Percentiles rank a stretch among this genome's conserved stretches.
Conservation (phyloP, 306 rosid genomes). For the Cucumis melo region DNA sequence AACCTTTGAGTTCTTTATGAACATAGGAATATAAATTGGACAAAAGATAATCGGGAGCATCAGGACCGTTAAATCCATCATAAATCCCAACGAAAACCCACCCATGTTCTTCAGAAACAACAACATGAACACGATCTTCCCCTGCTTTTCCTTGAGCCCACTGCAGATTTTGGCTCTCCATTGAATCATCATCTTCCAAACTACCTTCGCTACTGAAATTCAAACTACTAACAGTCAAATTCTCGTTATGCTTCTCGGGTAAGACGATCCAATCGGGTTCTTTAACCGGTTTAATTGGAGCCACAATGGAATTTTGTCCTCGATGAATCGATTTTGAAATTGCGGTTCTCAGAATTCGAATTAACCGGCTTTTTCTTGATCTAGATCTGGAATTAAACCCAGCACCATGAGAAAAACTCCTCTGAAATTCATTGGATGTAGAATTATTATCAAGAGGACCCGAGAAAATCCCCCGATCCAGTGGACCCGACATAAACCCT, state of each 20-base stretch:
- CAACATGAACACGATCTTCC: conserved; percentile 92
- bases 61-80: conserved; percentile 95
- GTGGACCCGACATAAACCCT: conserved; percentile 93
- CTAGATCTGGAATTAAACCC: conserved; percentile 36
- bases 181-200: conserved; percentile 69
- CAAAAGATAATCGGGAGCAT: conserved; percentile 79
- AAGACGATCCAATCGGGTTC: conserved; percentile 67
- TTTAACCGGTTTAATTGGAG: conserved; percentile 58
- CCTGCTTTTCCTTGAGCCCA: conserved; percentile 99
- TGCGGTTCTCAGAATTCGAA: conserved; percentile 49
- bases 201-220: conserved; percentile 92
- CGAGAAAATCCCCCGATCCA: conserved; percentile 75
- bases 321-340: conserved; percentile 60
- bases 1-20: conserved; percentile 75
- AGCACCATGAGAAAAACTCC: conserved; percentile 82
- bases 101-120: conserved; percentile 90
- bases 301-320: conserved; percentile 56
- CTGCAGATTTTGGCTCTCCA: conserved; percentile 76
- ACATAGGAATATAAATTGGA: conserved; percentile 64
- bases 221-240: conserved; percentile 55
- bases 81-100: conserved; percentile 99
- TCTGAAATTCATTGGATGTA: conserved; percentile 42
- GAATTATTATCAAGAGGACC: conserved; percentile 76
- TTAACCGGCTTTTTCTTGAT: conserved; percentile 41
- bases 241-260: conserved; percentile 57